These are phyloP conservation scores for Hyaloperonospora brassicae DNA, from an alignment of 352 stramenopile species.

Conservation along the genomic window DNA sequence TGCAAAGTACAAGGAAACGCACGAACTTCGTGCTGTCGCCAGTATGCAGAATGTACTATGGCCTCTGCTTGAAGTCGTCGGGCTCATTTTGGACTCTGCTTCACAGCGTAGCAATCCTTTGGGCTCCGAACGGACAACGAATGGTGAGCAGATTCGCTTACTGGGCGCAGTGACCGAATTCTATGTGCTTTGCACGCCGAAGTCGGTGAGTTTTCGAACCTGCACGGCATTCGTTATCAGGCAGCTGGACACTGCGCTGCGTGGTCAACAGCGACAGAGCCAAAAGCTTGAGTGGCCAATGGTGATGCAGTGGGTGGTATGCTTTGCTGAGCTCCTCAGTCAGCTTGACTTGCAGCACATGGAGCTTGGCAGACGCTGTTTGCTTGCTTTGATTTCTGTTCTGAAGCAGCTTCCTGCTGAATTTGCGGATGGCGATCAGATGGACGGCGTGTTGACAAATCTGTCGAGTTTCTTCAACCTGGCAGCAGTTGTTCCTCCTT, in stretches of 20 bases:
- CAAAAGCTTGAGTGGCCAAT: conserved; percentile 44
- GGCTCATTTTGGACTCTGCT: conserved; percentile 31
- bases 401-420: conserved; percentile 70
- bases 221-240: conserved; percentile 68
- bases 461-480: conserved; percentile 62
- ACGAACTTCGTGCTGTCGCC: conserved; percentile 47
- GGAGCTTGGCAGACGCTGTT: conserved; percentile 45
- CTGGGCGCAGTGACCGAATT: conserved; percentile 55
- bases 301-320: conserved; percentile 63
- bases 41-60: conserved; percentile 60
- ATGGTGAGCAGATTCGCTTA: conserved; percentile 32
- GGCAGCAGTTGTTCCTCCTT: conserved; percentile 18
- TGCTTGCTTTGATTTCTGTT: conserved; percentile 66
- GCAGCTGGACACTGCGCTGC: conserved; percentile 39
- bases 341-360: conserved; percentile 56
- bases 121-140: conserved; percentile 1
- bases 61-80: conserved; percentile 52
- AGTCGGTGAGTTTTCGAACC: conserved; percentile 62
- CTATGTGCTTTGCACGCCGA: conserved; percentile 55
- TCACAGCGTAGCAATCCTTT: conserved; percentile 3
- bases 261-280: conserved; percentile 20
- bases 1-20: conserved; percentile 47
- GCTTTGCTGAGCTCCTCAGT: conserved; percentile 51
- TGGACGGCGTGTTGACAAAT: conserved; percentile 49
- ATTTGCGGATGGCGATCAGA: conserved; percentile 30